Evolutionary conservation across 129 eudicot species (phyloP).

Genomic region (Calendula officinalis): DNA sequence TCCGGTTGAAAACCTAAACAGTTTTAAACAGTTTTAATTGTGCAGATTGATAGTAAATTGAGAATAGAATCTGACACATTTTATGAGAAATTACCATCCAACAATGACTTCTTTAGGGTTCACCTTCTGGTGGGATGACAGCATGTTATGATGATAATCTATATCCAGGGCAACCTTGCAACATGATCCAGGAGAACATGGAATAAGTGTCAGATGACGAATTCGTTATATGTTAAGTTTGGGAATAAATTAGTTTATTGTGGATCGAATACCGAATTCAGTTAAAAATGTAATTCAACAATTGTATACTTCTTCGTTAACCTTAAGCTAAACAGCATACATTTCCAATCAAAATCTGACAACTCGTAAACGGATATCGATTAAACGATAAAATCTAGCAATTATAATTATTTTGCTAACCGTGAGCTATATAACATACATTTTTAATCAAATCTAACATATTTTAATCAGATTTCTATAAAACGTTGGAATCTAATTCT

Average conservation of each 20-base stretch:
- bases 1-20: slow-evolving; percentile 89
- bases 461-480: not conserved
- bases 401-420: not conserved
- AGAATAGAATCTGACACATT: too few relatives aligned
- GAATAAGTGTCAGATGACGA: not conserved
- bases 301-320: too few relatives aligned
- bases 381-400: not conserved
- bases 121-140: slow-evolving; percentile 86
- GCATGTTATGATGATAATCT: slow-evolving; percentile 92
- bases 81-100: slow-evolving; percentile 66
- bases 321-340: too few relatives aligned
- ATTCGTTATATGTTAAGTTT: not conserved
- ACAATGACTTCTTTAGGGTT: slow-evolving; percentile 94
- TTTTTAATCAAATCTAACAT: not conserved
- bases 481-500: not conserved
- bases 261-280: too few relatives aligned
- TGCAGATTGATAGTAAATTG: too few relatives aligned
- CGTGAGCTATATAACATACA: not conserved
- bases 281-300: too few relatives aligned
- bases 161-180: slow-evolving; percentile 91
- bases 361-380: too few relatives aligned
- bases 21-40: too few relatives aligned
- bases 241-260: not conserved
- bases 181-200: not conserved
- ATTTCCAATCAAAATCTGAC: too few relatives aligned